These are phyloP conservation scores for Alisma plantagoaquatica DNA, from an alignment of 106 monocot species.

Conservation along the genomic window DNA sequence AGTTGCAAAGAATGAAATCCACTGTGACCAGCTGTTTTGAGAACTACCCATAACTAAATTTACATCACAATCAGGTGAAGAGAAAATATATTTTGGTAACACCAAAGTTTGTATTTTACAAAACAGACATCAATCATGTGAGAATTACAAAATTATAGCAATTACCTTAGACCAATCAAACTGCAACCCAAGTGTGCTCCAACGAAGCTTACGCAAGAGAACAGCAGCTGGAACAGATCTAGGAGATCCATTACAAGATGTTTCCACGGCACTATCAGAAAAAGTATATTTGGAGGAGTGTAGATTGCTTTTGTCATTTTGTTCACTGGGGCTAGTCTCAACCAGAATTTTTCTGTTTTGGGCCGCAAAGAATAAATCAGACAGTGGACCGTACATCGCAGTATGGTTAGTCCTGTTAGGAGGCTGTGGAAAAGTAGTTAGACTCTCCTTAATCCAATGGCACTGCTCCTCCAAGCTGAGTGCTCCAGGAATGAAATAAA, in stretches of 20 bases:
- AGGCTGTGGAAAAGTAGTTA: conserved; percentile 74
- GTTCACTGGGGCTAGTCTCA: conserved; percentile 10
- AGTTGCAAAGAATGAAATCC: no score
- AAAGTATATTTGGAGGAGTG: conserved; percentile 27
- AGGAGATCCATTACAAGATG: conserved; percentile 6
- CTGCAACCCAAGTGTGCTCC: conserved; percentile 92
- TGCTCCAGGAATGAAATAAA: conserved; percentile 90
- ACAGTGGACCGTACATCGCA: conserved; percentile 55
- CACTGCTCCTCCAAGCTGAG: conserved; percentile 65
- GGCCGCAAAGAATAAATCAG: conserved; percentile 46
- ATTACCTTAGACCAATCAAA: conserved; percentile 95
- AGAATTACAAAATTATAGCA: no score
- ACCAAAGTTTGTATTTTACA: no score
- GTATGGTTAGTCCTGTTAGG: conserved; percentile 92
- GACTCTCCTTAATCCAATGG: conserved; percentile 66
- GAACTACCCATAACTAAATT: no score
- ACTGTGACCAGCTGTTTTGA: no score
- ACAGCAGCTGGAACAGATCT: conserved; percentile 39
- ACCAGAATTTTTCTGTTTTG: conserved; percentile 40
- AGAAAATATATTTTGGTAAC: no score
- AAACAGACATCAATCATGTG: no score
- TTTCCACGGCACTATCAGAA: conserved; percentile 11
- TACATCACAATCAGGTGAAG: no score
- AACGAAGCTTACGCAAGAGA: conserved; percentile 69
- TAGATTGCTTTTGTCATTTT: conserved; percentile 13